A percentile compares a stretch with the other conserved stretches of the same genome.
phyloP scores from a whole-genome alignment of 305 asterid species.

The Plantago lanceolata region DNA sequence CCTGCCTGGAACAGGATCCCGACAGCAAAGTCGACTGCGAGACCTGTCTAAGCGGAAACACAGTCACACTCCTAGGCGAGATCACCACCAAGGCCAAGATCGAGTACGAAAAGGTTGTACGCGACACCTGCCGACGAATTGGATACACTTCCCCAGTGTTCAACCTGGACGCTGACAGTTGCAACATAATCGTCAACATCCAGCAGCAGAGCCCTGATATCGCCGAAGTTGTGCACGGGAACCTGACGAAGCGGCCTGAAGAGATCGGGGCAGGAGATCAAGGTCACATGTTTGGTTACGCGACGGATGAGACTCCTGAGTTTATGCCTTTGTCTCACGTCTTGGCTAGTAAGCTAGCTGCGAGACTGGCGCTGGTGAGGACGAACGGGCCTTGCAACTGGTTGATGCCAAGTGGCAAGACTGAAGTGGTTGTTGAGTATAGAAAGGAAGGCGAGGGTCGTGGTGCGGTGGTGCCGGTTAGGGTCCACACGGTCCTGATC shows the following conservation, averaged over 20 bases:
- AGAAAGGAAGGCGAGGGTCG: constrained; percentile 18
- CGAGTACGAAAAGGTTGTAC: constrained; percentile 23
- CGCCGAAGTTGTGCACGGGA: constrained; percentile 28
- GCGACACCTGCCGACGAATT: constrained; percentile 18
- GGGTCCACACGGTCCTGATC: constrained; percentile 29
- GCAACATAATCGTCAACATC: constrained; percentile 23
- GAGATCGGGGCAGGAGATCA: constrained; percentile 41
- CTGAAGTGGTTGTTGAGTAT: constrained; percentile 33
- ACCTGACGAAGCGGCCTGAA: constrained; percentile 28
- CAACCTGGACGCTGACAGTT: constrained; percentile 21
- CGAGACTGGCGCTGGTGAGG: constrained; percentile 23
- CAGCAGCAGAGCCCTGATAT: constrained; percentile 20
- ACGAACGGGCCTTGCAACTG: constrained; percentile 31
- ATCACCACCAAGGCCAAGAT: constrained; percentile 27
- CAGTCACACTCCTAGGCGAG: constrained; percentile 25
- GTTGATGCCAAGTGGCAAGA: constrained; percentile 37
- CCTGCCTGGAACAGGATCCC: constrained; percentile 28
- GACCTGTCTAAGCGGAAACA: constrained; percentile 16
- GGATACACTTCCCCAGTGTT: constrained; percentile 20
- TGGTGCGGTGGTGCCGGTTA: constrained; percentile 29
- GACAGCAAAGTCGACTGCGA: constrained; percentile 28
- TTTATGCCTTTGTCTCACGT: constrained; percentile 35
- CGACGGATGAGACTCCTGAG: constrained; percentile 35
- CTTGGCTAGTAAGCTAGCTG: constrained; percentile 29
- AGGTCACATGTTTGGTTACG: constrained; percentile 37